Evolutionary conservation across 192 early-diverging fungal genomes (phyloP), one percentile per base, ranked within the genome.

Genomic region (Neocallimastix lanati): DNA sequence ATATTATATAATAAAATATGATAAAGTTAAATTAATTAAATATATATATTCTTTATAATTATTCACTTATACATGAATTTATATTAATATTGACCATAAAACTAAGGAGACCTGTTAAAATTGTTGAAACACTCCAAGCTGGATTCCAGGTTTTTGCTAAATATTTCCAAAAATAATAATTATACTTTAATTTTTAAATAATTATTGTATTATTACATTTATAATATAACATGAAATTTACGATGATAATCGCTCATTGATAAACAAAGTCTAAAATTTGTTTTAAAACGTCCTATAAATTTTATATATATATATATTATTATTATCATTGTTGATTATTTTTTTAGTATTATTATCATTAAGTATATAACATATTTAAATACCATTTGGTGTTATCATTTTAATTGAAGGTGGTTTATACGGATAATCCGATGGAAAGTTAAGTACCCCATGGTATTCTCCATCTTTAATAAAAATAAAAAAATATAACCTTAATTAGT

Each of bases 191-290:
- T n/a, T n/a, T 33, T 33, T 33, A 33, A 33, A 33, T 33, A 11
- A 33, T 33, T 3, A 6, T 33, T 6, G 11, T 33, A 33, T 33
- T 33, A 33, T 6, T 33, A 33, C 11, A 6, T 33, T 6, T 33
- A 11, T 33, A 33, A 33, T 33, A 33, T 33, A 33, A 33, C 11
- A n/a, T 21, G 4, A n/a, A 25, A 86, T 82, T 90, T 91, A 33
- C 92, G 93, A 81, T 95, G 94, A 84, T 96, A 98, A 87, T 98
- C 96, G 80, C 92, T 94, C 96, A 98, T 98, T 80, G 94, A 95
- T 80, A 96, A 86, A 83, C 98, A 99, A 28, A 99, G 91, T 79
- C 93, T 87, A 78, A 93, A 93, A 83, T 98, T 92, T 15, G 91
- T 91, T 80, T 95, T 92, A 83, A 99, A 99, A 35, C 98, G 92